Base-by-base conservation (phyloP, 768 basidiomycete species). In the Termitomyces sp. region DNA sequence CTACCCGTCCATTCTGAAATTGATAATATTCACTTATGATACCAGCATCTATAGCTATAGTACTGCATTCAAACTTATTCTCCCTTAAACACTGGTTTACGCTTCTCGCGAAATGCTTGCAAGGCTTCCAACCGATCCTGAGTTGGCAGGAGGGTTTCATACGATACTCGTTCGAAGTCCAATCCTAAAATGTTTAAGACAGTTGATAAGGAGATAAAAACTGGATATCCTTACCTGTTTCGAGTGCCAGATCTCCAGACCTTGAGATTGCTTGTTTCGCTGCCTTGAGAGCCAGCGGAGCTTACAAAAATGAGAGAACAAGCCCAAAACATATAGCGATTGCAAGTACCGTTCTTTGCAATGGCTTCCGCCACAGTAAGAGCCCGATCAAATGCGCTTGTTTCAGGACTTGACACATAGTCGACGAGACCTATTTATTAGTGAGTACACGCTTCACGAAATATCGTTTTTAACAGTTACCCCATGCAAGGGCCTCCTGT, bases 131-230 rank as follows among this genome's bases (percentile, higher is more conserved):
- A 62, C 20, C 94, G 82, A 69, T 98, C 94, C 61, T 83, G 78
- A 7, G 80, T 87, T 34, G 79, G 76, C 22, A 97, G 75, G 20
- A 98, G 77, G 3, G 82, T 79, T 62, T 96, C 89, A 59, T 98
- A 98, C 13, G 89, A 84, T 5, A 86, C 85, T 36, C 90, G 79
- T 70, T 97, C 94, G 60, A 95, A 91, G 68, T 95, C 92, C n/a
- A 98, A 79, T n/a, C 92, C 92, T 85, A 60, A 37, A 32, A 48
- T 24, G 31, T 29, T 52, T 13, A 6, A 44, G 32, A 37, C 27
- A 54, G 20, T 10, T 24, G 44, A 20, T 24, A 14, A 31, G n/a
- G n/a, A 39, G 20, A 14, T 29, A 18, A 9, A 12, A 12, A 63
- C 68, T 18, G 10, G n/a, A 59, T 59, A 83, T 37, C 5, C 5